Percentiles rank a stretch among this genome's conserved stretches.
phyloP scores from a whole-genome alignment of 441 rosid species.

The Gossypium gossypioides region DNA sequence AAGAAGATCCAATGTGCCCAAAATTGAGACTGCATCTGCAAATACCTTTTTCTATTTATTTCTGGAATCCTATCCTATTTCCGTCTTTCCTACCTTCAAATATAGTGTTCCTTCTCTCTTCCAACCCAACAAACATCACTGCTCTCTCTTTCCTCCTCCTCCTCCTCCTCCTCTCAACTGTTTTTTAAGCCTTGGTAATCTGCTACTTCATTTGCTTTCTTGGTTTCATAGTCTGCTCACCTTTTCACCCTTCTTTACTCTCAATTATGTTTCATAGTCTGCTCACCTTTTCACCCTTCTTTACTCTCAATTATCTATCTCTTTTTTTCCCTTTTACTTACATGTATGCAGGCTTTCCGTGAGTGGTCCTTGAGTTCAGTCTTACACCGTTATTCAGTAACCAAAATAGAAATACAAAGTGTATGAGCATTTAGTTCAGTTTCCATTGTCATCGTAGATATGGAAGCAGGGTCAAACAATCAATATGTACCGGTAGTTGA shows the following conservation, averaged over 20 bases:
- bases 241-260: neutral
- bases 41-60: neutral
- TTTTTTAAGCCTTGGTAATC: too few species aligned
- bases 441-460: conserved; percentile 19
- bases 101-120: neutral
- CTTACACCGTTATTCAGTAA: neutral
- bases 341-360: neutral
- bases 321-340: neutral
- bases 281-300: neutral
- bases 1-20: conserved; percentile 10
- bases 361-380: neutral
- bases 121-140: neutral
- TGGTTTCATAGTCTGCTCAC: neutral
- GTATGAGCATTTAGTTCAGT: neutral
- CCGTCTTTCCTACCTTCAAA: neutral
- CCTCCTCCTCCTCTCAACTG: too few species aligned
- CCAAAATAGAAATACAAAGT: neutral
- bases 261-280: neutral
- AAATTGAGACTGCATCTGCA: neutral
- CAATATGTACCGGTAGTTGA: conserved; percentile 30
- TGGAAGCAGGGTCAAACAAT: conserved; percentile 29
- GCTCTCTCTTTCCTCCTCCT: neutral
- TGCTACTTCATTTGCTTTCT: neutral
- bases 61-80: conserved; percentile 13
- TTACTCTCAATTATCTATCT: neutral